Evolutionary conservation across 176 grass and related monocot genomes (phyloP).

Genomic region (Ensete ventricosum): DNA sequence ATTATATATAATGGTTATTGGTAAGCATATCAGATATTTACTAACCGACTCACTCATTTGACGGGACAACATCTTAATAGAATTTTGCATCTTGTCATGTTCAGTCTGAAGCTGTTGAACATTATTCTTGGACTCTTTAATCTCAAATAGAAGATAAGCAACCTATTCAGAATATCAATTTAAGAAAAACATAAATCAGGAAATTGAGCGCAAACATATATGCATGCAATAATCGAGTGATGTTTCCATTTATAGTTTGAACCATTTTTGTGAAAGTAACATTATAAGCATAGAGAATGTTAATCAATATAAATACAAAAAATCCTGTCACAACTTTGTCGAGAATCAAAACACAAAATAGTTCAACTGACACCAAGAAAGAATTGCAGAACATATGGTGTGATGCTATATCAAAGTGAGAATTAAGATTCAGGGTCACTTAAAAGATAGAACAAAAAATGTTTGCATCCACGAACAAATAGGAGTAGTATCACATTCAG

Average conservation of each 20-base stretch:
- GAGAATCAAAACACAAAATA: too few relatives aligned
- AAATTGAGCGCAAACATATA: background rate
- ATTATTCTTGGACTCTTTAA: background rate
- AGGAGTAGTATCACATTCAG: too few relatives aligned
- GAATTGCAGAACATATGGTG: too few relatives aligned
- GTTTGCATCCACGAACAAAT: too few relatives aligned
- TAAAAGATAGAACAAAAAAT: too few relatives aligned
- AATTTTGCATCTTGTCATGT: background rate
- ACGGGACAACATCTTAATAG: background rate
- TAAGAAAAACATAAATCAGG: background rate
- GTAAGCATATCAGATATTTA: background rate
- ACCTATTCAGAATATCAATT: background rate
- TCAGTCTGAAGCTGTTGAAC: constrained; percentile 11
- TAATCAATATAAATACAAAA: too few relatives aligned
- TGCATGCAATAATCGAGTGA: background rate
- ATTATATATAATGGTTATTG: background rate
- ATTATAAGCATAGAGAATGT: too few relatives aligned
- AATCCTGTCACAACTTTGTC: too few relatives aligned
- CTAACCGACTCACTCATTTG: background rate
- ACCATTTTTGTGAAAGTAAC: background rate
- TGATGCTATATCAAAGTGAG: too few relatives aligned
- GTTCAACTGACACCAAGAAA: too few relatives aligned
- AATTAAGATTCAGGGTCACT: too few relatives aligned
- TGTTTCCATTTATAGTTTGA: background rate
- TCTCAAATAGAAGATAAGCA: constrained; percentile 4